A percentile compares a stretch with the other conserved stretches of the same genome.
Evolutionary conservation across 2,329 filamentous ascomycete genomes (phyloP).

Genomic region (Capronia americana): DNA sequence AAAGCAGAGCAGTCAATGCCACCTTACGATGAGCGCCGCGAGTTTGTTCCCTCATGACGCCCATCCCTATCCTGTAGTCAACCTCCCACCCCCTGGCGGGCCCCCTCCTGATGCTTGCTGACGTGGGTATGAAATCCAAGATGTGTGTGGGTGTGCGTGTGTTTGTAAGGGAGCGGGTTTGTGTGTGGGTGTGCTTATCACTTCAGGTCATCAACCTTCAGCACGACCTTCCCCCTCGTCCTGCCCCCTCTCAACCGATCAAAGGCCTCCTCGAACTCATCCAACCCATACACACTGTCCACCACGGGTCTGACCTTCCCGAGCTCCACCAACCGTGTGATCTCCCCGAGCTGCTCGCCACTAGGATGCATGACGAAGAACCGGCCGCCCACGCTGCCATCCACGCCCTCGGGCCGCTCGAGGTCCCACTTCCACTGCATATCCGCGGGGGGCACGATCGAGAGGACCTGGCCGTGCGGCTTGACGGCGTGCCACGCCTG

Average conservation of each 20-base stretch:
- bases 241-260: conserved; percentile 49
- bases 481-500: conserved; percentile 53
- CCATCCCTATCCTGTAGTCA: background rate
- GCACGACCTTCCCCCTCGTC: conserved; percentile 53
- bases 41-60: background rate
- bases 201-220: conserved; percentile 39
- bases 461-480: conserved; percentile 48
- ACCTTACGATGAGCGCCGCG: no score
- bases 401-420: conserved; percentile 31
- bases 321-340: conserved; percentile 50
- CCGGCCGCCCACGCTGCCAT: conserved; percentile 43
- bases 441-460: conserved; percentile 50
- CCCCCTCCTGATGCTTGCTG: no score
- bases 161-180: no score
- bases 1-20: background rate
- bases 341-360: conserved; percentile 43
- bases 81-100: no score
- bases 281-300: conserved; percentile 52
- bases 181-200: background rate
- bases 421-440: conserved; percentile 43
- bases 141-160: background rate
- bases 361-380: conserved; percentile 54
- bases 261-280: conserved; percentile 51
- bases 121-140: background rate
- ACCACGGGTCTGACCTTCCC: conserved; percentile 47